Conservation (phyloP, 164 flowering plant genomes). For the Chloranthus sessilifolius region DNA sequence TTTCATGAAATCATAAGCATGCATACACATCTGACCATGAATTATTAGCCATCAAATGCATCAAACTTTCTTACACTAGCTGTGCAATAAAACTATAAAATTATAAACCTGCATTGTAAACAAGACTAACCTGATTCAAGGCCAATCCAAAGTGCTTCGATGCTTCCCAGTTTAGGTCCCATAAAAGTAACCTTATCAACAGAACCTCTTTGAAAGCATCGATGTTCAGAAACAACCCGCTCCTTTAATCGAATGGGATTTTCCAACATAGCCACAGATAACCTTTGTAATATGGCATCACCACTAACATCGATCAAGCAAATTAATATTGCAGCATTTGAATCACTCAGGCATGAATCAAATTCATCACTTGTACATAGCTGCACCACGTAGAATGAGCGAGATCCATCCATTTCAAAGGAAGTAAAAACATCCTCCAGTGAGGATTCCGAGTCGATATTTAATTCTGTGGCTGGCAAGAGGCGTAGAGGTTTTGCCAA, state of each 20-base stretch:
- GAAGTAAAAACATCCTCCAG: constrained; percentile 20
- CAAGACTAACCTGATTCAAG: constrained; percentile 65
- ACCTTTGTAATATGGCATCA: constrained; percentile 63
- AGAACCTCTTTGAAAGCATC: constrained; percentile 66
- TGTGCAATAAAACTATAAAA: no score
- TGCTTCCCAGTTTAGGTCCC: constrained; percentile 57
- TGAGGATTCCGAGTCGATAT: constrained; percentile 23
- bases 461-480: constrained; percentile 51
- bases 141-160: constrained; percentile 77
- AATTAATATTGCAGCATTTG: constrained; percentile 56
- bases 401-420: constrained; percentile 21
- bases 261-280: constrained; percentile 29
- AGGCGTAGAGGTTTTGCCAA: constrained; percentile 67
- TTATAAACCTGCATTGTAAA: no score
- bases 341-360: constrained; percentile 57
- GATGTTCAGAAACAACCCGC: constrained; percentile 15
- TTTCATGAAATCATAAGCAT: no score
- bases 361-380: constrained; percentile 53
- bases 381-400: constrained; percentile 38
- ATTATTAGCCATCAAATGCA: no score
- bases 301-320: constrained; percentile 76
- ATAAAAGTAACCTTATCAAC: constrained; percentile 55
- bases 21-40: no score
- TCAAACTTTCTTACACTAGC: no score
- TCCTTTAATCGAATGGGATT: constrained; percentile 17